Percentiles rank a stretch among this genome's conserved stretches.
Conservation (phyloP, 768 basidiomycete genomes). For the Agrocybe pediades region DNA sequence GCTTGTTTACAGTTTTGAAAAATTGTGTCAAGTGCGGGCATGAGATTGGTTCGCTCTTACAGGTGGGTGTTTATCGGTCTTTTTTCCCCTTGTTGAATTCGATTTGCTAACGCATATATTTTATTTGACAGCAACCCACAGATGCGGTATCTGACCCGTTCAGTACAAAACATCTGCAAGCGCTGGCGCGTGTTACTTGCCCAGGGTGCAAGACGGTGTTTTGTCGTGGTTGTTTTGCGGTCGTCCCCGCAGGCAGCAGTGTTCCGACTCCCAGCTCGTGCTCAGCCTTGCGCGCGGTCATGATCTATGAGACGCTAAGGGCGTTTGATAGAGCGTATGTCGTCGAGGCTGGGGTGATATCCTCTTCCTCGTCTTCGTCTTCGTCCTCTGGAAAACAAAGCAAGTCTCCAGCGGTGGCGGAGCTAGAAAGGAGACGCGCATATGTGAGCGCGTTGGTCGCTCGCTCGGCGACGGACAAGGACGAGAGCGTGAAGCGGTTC, state of each 20-base stretch:
- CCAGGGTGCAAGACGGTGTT: conserved; percentile 26
- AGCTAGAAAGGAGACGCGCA: not conserved
- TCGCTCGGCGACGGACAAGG: conserved; percentile 3
- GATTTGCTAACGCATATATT: not conserved
- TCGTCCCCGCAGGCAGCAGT: conserved; percentile 26
- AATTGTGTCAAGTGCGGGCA: conserved; percentile 29
- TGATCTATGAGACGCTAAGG: conserved; percentile 33
- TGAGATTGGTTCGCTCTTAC: conserved; percentile 18
- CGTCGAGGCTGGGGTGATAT: conserved; percentile 22
- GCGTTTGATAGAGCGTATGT: conserved; percentile 31
- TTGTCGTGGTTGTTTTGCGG: conserved; percentile 35
- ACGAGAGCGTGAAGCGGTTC: conserved; percentile 10
- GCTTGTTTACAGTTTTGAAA: conserved; percentile 22
- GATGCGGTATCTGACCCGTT: conserved; percentile 13
- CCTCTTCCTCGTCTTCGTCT: not conserved
- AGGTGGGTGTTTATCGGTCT: conserved; percentile 17
- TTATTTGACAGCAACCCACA: not conserved
- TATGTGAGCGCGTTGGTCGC: not conserved
- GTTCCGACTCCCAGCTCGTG: conserved; percentile 31
- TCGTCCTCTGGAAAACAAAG: not conserved
- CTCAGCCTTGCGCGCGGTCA: conserved; percentile 28
- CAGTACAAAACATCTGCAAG: conserved; percentile 14
- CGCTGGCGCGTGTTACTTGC: conserved; percentile 29
- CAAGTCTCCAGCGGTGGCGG: not conserved
- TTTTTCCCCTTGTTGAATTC: not conserved